Conservation (phyloP, 2,329 filamentous ascomycete species). For the Cercospora sojina region DNA sequence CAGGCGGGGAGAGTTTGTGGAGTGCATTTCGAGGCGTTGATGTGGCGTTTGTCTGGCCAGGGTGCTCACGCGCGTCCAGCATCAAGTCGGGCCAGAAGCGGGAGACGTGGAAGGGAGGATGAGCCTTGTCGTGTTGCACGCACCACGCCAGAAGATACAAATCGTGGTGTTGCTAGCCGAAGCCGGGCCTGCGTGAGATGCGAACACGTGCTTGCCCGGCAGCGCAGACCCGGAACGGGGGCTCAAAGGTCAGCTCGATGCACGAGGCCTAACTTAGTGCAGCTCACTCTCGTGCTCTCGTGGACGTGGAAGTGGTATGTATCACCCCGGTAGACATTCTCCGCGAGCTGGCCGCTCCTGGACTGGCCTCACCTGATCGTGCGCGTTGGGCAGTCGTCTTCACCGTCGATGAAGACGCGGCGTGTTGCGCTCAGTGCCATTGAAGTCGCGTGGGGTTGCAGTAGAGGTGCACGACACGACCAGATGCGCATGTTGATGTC, state of each 20-base stretch:
- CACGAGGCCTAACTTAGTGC: not conserved
- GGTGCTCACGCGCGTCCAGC: not conserved
- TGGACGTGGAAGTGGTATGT: not conserved
- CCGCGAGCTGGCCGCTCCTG: not conserved
- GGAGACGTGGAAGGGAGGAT: not conserved
- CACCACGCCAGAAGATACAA: not conserved
- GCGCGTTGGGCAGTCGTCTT: not conserved
- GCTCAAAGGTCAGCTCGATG: not conserved
- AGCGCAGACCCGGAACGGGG: not conserved
- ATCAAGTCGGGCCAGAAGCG: not conserved
- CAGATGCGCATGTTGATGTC: not conserved
- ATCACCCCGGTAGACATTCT: not conserved
- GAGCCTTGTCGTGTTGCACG: not conserved
- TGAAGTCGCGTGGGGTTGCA: not conserved
- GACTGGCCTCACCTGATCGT: not conserved
- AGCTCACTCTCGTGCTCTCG: not conserved
- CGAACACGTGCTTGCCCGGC: not conserved
- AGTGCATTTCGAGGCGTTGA: conserved; percentile 3
- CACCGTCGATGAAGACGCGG: not conserved
- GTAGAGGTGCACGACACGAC: too few species aligned
- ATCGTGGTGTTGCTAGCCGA: not conserved
- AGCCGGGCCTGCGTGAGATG: not conserved
- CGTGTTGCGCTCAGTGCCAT: not conserved
- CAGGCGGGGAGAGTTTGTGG: conserved; percentile 11
- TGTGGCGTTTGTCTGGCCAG: conserved; percentile 7